Evolutionary conservation across 371 early-diverging fungal genomes (phyloP).

Genomic region (Mucor piriformis): DNA sequence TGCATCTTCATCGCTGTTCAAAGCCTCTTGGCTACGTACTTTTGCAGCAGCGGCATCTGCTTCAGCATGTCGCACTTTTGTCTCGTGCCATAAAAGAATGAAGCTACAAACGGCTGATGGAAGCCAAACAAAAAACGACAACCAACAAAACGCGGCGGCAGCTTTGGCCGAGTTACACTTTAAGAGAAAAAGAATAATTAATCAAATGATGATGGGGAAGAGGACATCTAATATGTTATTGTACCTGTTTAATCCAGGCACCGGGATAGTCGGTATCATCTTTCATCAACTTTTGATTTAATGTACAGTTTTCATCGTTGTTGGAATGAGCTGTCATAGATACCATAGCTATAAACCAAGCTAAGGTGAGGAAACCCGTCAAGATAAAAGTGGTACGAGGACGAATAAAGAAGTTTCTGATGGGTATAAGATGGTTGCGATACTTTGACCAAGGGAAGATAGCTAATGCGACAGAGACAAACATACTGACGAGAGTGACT

Average conservation of each 20-base stretch:
- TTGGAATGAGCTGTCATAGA: constrained; percentile 42
- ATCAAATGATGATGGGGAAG: neutral
- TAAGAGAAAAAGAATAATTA: neutral
- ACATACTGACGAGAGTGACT: constrained; percentile 30
- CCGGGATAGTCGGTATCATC: constrained; percentile 20
- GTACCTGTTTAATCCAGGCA: constrained; percentile 50
- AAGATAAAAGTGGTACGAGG: constrained; percentile 45
- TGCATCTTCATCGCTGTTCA: constrained; percentile 8
- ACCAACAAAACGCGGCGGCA: constrained; percentile 23
- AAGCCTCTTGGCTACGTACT: neutral
- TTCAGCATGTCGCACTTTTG: constrained; percentile 19
- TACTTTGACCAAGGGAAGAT: constrained; percentile 34
- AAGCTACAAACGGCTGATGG: constrained; percentile 11
- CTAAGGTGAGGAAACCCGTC: constrained; percentile 34
- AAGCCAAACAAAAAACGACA: constrained; percentile 21
- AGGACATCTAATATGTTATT: constrained; percentile 2
- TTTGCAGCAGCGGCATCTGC: too few species aligned
- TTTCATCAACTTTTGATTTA: constrained; percentile 23
- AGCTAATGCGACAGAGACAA: constrained; percentile 27
- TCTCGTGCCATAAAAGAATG: constrained; percentile 31
- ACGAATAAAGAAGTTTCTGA: constrained; percentile 43
- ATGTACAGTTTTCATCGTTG: constrained; percentile 28
- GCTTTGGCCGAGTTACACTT: constrained; percentile 36
- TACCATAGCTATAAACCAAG: constrained; percentile 47
- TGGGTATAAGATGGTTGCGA: neutral